Base-by-base conservation (phyloP, 1,139 yeast species). In the Candida sp. region DNA sequence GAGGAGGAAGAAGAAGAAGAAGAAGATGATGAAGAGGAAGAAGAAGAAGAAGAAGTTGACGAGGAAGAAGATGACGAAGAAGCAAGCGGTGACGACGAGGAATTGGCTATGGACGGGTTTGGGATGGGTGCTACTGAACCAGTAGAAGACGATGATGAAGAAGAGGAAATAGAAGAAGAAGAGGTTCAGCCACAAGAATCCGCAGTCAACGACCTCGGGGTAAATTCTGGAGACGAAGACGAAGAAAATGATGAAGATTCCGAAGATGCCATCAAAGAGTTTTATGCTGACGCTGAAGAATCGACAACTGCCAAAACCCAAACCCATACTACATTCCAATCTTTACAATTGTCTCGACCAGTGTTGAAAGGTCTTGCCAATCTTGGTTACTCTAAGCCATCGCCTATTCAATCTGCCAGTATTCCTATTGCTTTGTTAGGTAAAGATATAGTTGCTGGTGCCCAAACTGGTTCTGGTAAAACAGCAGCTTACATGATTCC, bases 401-500 rank as follows among this genome's bases (percentile, higher is more conserved):
- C 97, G 0, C 96, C 97, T 12, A 88, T 95, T 70, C 99, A 93
- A 69, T 76, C 93, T 45, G 89, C 97, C 2, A 82, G 96, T 11
- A 90, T 93, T 50, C 99, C 99, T 7, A 83, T 91, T 44, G 97
- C 97, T 0, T 74, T 93, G 37, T 66, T 87, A 52, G 99, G 99
- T 54, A 91, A 88, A 59, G 97, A 89, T 63, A 81, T 93, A 43
- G 97, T 93, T 53, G 99, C 99, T n/a, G 98, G 98, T 71, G 99
- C 99, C 33, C 96, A 88, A 23, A 93, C 99, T 3, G 99, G 99
- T 70, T 90, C 98, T 32, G 99, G 99, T 79, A 93, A 93, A 63
- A 95, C 99, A 19, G 99, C 98, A 5, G 99, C 99, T 2, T 93
- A 89, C 60, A 83, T 93, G 84, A 87, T 93, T 45, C 99, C 99